phyloP scores from a whole-genome alignment of 139 green algal species.

The Coelastrella sp. region DNA sequence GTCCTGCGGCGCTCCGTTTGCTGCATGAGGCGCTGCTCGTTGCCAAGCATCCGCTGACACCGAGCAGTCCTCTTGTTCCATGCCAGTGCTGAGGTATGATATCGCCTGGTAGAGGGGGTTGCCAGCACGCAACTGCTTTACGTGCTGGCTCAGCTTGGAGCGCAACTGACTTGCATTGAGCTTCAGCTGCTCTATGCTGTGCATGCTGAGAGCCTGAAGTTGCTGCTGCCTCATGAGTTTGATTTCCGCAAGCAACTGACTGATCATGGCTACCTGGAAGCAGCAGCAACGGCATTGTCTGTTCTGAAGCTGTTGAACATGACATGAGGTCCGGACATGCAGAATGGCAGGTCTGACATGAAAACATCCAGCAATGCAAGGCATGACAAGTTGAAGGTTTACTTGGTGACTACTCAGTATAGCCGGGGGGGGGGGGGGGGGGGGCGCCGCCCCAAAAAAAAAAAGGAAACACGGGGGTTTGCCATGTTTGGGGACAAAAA shows the following conservation, averaged over 20 bases:
- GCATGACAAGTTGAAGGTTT: too few relatives aligned
- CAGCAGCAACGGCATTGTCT: too few relatives aligned
- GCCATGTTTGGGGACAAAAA: too few relatives aligned
- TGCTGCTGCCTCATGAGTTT: background rate
- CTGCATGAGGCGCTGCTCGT: background rate
- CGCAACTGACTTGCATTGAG: background rate
- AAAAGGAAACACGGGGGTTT: too few relatives aligned
- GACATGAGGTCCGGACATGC: background rate
- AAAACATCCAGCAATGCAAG: too few relatives aligned
- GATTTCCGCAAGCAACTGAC: background rate
- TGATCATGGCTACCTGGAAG: background rate
- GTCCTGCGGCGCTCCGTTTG: background rate
- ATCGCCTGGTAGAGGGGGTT: conserved; percentile 43
- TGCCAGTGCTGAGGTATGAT: background rate
- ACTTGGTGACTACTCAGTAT: too few relatives aligned
- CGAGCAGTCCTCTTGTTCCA: conserved; percentile 33
- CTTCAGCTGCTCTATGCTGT: conserved; percentile 36
- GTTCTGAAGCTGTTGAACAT: too few relatives aligned
- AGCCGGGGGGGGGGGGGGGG: too few relatives aligned
- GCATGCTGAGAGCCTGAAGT: background rate
- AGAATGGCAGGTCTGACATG: background rate
- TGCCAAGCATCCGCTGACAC: conserved; percentile 11
- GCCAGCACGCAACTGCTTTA: background rate
- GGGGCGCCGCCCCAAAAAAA: too few relatives aligned
- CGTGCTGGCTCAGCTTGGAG: conserved; percentile 7